Evolutionary conservation across 257 asterid genomes (phyloP), one percentile per base, ranked within the genome.

Genomic region (Datura wrightii): DNA sequence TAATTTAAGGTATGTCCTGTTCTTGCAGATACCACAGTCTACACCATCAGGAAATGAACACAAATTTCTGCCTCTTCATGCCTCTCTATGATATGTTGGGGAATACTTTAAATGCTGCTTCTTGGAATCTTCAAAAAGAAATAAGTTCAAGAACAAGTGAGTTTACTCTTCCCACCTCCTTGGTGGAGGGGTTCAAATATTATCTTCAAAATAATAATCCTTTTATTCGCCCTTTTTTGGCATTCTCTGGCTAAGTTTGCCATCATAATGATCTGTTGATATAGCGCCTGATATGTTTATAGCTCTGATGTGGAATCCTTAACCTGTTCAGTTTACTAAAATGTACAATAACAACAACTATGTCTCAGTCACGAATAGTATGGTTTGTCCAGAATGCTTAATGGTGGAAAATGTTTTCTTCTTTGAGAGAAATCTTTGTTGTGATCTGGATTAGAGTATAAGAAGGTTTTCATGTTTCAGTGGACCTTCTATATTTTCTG

Each of bases 61-160:
- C 93, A 31, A 96, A 96, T 87, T 94, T 92, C 85, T 96, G 99
- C 92, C 98, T 96, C 87, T 93, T 94, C 87, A 94, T 96, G 98
- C 99, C 99, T 58, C 79, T 94, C 37, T 96, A 87, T 60, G 99
- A 96, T 71, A 44, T 85, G 55, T 70, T 94, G 84, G 95, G 98
- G 91, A 92, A 92, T 65, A 96, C 98, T 11, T 85, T 80, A 39
- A 89, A 96, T 79, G 6, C 90, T 70, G 50, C 69, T 52, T 92
- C 95, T 2, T 96, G 96, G 98, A 91, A 87, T 19, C 93, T 90
- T 87, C 97, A 94, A 14, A 88, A 82, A 84, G 93, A 93, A 74
- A 90, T 89, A 15, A 86, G 93, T 60, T 88, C 94, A 82, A 91
- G 94, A 76, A 90, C 89, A 87, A 87, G 99, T 94, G 90, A 94